Conservation (phyloP, 2,329 filamentous ascomycete species). For the Fusarium temperatum region DNA sequence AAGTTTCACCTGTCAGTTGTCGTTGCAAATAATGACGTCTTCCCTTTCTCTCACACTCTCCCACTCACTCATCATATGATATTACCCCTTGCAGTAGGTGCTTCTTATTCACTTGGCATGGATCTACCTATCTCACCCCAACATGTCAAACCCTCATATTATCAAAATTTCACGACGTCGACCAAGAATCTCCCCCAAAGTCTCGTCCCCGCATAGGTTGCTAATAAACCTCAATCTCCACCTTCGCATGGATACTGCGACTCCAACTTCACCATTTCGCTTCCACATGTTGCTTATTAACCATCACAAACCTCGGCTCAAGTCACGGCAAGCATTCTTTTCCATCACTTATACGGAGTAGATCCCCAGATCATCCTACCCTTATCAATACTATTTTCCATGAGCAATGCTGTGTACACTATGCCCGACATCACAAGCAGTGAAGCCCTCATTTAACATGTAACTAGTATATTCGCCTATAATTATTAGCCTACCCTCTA, state of each 20-base stretch:
- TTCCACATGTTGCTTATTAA: constrained; percentile 20
- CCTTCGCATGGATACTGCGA: neutral
- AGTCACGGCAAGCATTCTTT: neutral
- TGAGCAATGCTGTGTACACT: neutral
- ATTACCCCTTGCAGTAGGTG: constrained; percentile 16
- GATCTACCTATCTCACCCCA: neutral
- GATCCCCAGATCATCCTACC: neutral
- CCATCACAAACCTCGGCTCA: constrained; percentile 23
- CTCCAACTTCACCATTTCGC: neutral
- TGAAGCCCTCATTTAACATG: neutral
- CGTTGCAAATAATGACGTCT: neutral
- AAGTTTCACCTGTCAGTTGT: neutral
- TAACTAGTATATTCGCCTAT: constrained; percentile 32
- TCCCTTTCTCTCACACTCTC: neutral
- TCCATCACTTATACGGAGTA: neutral
- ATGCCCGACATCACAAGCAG: neutral
- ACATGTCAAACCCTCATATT: neutral
- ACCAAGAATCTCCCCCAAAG: constrained; percentile 13
- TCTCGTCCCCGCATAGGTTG: constrained; percentile 14
- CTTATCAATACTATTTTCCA: neutral
- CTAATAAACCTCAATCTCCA: constrained; percentile 28
- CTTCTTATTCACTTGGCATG: neutral
- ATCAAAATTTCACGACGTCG: constrained; percentile 23
- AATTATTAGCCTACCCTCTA: constrained; percentile 30
- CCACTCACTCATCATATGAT: neutral